Evolutionary conservation across 176 grass and related monocot species (phyloP).

Genomic region (Bolboschoenus planiculmis): DNA sequence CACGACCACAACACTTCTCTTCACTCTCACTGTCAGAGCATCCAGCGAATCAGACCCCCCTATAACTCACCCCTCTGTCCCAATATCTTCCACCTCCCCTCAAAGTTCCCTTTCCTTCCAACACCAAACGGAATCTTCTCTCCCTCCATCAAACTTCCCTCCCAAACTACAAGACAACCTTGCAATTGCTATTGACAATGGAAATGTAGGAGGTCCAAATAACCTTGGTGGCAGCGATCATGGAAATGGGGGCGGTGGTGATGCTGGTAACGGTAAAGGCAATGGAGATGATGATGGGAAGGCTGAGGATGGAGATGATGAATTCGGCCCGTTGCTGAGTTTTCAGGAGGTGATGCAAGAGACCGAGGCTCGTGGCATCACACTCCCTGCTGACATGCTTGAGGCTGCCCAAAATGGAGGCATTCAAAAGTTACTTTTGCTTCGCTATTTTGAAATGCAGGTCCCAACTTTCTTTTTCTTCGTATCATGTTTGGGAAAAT

Average conservation of each 20-base stretch:
- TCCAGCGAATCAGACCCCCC: background rate
- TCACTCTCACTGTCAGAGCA: background rate
- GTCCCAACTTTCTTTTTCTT: background rate
- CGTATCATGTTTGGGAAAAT: background rate
- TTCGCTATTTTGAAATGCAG: slow-evolving; percentile 77
- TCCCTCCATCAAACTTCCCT: background rate
- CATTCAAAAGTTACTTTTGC: slow-evolving; percentile 55
- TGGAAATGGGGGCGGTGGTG: background rate
- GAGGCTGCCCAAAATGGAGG: slow-evolving; percentile 54
- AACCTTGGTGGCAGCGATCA: background rate
- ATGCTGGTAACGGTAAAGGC: background rate
- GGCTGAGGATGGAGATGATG: slow-evolving; percentile 11
- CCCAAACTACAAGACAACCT: background rate
- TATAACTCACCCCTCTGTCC: background rate
- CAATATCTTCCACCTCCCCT: background rate
- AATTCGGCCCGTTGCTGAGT: slow-evolving; percentile 55
- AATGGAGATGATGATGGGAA: background rate
- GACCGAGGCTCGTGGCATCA: slow-evolving; percentile 34
- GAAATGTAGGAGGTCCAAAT: background rate
- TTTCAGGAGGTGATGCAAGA: slow-evolving; percentile 56
- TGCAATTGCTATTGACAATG: background rate
- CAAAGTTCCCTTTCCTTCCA: background rate
- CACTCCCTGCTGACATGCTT: slow-evolving; percentile 64
- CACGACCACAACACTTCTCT: background rate
- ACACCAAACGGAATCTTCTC: background rate